Percentiles rank a stretch among this genome's conserved stretches.
Evolutionary conservation across 2,329 filamentous ascomycete species (phyloP).

Genomic region (Lasiodiplodia sp.): DNA sequence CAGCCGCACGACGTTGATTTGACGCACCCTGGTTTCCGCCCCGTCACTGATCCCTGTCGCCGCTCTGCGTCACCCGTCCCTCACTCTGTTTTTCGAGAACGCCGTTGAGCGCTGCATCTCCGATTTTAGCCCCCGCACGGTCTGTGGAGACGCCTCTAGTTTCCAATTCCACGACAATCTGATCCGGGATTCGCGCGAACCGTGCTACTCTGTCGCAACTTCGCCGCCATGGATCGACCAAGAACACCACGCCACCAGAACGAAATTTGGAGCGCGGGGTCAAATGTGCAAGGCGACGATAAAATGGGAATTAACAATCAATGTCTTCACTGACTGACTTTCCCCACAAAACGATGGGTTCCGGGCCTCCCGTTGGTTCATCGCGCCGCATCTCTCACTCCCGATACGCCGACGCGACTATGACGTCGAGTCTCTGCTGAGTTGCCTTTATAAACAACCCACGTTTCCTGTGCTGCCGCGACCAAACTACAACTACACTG

Average conservation of each 20-base stretch:
- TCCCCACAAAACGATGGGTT: conserved; percentile 12
- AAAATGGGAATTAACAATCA: neutral
- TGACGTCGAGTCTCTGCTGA: conserved; percentile 27
- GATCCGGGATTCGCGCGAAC: neutral
- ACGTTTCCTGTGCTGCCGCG: neutral
- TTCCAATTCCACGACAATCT: neutral
- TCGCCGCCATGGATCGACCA: neutral
- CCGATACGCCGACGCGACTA: conserved; percentile 28
- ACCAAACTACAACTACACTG: neutral
- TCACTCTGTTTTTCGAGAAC: neutral
- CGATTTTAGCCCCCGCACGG: neutral
- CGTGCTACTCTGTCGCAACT: neutral
- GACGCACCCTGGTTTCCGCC: neutral
- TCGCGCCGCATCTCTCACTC: neutral
- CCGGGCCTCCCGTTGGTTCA: neutral
- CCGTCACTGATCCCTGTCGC: neutral
- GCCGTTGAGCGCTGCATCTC: neutral
- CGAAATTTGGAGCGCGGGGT: neutral
- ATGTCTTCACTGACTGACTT: neutral
- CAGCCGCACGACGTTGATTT: neutral
- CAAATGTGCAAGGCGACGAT: neutral
- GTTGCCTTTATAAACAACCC: conserved; percentile 3
- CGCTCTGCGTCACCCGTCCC: neutral
- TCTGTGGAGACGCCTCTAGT: neutral
- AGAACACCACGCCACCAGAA: neutral